Evolutionary conservation across 768 basidiomycete species (phyloP).

Genomic region (Suillus lakei): DNA sequence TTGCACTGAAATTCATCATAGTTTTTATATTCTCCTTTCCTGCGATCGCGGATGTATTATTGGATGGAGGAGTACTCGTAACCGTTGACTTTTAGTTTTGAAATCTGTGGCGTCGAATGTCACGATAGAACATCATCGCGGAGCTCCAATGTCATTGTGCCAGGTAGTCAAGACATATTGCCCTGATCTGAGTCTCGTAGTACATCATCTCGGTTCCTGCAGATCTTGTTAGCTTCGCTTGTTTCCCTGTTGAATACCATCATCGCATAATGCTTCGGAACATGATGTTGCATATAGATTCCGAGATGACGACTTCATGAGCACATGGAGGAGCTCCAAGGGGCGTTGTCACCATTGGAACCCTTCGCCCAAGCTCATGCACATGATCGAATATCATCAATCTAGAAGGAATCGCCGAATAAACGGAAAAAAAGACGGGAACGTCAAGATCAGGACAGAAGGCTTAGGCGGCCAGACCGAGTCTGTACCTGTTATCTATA

Average conservation of each 20-base stretch:
- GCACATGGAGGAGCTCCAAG: constrained; percentile 58
- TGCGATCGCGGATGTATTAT: neutral
- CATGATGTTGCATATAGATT: constrained; percentile 55
- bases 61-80: neutral
- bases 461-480: too few relatives aligned
- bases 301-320: constrained; percentile 52
- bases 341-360: constrained; percentile 50
- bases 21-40: constrained; percentile 1
- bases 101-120: neutral
- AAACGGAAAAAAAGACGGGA: constrained; percentile 61
- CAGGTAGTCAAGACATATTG: constrained; percentile 53
- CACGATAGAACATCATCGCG: neutral
- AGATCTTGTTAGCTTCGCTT: constrained; percentile 69
- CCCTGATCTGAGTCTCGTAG: too few relatives aligned
- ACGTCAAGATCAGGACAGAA: constrained; percentile 55
- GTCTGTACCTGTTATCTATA: constrained; percentile 62
- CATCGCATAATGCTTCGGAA: constrained; percentile 43
- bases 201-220: constrained; percentile 54
- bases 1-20: constrained; percentile 32
- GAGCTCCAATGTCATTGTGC: constrained; percentile 36
- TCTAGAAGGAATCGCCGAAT: constrained; percentile 42
- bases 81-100: neutral
- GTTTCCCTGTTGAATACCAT: constrained; percentile 45
- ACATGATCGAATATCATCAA: constrained; percentile 46
- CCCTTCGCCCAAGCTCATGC: constrained; percentile 63